Evolutionary conservation across 306 rosid genomes (phyloP).

Genomic region (Quercus aquifolioides): DNA sequence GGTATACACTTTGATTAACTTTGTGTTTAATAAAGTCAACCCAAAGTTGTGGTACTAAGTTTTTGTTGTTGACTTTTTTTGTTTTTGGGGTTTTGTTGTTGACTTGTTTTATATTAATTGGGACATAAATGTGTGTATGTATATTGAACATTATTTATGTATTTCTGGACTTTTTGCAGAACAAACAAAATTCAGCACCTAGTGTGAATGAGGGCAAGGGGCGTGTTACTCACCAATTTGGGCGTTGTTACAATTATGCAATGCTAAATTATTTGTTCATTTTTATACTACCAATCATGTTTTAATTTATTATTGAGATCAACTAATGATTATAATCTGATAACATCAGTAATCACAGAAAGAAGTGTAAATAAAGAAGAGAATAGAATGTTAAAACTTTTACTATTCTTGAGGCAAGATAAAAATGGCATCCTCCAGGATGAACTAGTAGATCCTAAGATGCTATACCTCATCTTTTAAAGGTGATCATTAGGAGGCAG

Average conservation of each 20-base stretch:
- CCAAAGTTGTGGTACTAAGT: no score
- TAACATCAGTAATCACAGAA: neutral
- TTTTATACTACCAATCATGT: neutral
- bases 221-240: conserved; percentile 82
- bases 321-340: neutral
- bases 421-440: conserved; percentile 63
- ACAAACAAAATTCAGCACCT: conserved; percentile 81
- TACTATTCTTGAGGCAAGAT: conserved; percentile 54
- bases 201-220: conserved; percentile 97
- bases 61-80: no score
- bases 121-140: neutral
- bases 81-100: no score
- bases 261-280: conserved; percentile 34
- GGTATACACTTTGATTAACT: conserved; percentile 10
- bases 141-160: conserved; percentile 2
- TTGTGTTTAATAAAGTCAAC: no score
- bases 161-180: conserved; percentile 46
- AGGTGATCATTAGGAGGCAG: conserved; percentile 86
- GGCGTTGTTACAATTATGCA: conserved; percentile 95
- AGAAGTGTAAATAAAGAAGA: conserved; percentile 4
- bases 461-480: conserved; percentile 81
- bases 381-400: conserved; percentile 3
- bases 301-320: conserved; percentile 1
- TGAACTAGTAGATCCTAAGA: conserved; percentile 65
- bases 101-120: conserved; percentile 2